Evolutionary conservation across 1,139 yeast species (phyloP).

Genomic region (Blastobotrys proliferans): DNA sequence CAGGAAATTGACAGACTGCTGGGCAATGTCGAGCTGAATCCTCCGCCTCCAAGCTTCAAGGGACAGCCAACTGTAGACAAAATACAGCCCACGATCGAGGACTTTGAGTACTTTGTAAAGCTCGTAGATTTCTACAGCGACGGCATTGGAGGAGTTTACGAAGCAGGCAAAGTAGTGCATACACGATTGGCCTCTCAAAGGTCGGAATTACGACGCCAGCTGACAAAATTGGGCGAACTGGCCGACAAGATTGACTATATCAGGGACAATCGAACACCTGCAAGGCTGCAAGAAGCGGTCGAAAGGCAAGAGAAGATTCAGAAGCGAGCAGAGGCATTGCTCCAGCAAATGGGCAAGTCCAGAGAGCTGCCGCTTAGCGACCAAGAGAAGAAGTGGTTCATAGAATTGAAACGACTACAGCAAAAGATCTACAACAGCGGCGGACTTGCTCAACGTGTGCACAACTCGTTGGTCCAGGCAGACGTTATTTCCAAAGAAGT

Average conservation of each 20-base stretch:
- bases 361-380: constrained; percentile 36
- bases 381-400: constrained; percentile 45
- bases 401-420: constrained; percentile 37
- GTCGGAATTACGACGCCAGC: constrained; percentile 38
- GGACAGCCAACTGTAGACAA: constrained; percentile 4
- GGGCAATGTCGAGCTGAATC: constrained; percentile 9
- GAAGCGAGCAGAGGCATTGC: constrained; percentile 34
- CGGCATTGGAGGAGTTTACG: constrained; percentile 29
- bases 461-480: constrained; percentile 19
- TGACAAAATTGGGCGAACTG: constrained; percentile 26
- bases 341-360: constrained; percentile 27
- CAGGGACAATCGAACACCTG: constrained; percentile 17
- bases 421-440: constrained; percentile 16
- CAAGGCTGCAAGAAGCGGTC: constrained; percentile 15
- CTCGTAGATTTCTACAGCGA: constrained; percentile 28
- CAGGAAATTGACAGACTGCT: constrained; percentile 13
- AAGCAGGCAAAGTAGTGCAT: constrained; percentile 32
- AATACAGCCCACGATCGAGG: constrained; percentile 21
- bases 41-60: constrained; percentile 6
- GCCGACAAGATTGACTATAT: constrained; percentile 28
- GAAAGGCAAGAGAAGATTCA: constrained; percentile 34
- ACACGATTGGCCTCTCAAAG: constrained; percentile 34
- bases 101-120: constrained; percentile 28
- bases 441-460: constrained; percentile 25
- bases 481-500: constrained; percentile 15